Evolutionary conservation across 306 rosid species (phyloP), one percentile per base, ranked within the genome.

Genomic region (Dalbergia cochinchinensis): DNA sequence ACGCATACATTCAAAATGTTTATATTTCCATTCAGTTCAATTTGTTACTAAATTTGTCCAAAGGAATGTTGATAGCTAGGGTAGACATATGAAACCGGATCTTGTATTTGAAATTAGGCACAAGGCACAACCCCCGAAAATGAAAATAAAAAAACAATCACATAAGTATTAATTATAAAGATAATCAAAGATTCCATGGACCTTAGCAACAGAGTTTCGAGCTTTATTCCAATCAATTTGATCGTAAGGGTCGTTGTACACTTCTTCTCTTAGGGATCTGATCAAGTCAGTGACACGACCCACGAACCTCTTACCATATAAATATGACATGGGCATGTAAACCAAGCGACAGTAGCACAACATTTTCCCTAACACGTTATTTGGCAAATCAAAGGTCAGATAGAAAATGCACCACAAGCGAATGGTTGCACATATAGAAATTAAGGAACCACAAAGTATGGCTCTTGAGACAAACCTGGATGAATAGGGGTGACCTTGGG

Each of bases 251-350:
- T 84, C 73, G 0, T 78, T 83, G 74, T 88, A 86, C 61, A 90
- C 0, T 65, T 90, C 94, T 64, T 78, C 67, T 84, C 91, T 72
- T 4, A 90, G 3, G 19, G 88, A 86, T 61, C 5, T 79, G 68
- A 88, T 19, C 69, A 86, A 60, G 3, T 0, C 66, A 14, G 90
- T 86, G 79, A 89, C 82, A 41, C 90, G 92, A 4, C 92, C 92
- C 3, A 89, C 92, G 13, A 91, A 91, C 65, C 83, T 86, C 85
- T 83, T 91, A 19, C 97, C 97, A 71, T 91, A 91, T 62, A 91
- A 78, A 31, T 89, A 91, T 1, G 97, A 91, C 94, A 89, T 91
- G 1, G 92, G 94, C 85, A 89, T 86, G 76, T 92, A 92, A 45
- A 88, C 91, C 90, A 92, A 71, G 7, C 97, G 92, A 84, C 91